phyloP scores from a whole-genome alignment of 805 yeast genomes.

The Teunomyces aglyptinius region DNA sequence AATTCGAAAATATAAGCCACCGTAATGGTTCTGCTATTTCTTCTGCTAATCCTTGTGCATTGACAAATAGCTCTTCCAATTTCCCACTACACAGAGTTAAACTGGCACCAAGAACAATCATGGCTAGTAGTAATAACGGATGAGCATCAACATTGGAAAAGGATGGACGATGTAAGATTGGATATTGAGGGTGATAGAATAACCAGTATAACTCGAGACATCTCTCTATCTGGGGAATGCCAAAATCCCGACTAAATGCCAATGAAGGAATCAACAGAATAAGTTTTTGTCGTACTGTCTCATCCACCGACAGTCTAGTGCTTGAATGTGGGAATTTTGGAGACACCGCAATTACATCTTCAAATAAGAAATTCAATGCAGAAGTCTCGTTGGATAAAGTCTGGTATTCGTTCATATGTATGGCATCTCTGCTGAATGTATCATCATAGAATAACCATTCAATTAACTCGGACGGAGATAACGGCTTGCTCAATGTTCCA shows the following conservation, averaged over 20 bases:
- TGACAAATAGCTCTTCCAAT: constrained; percentile 4
- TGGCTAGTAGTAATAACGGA: constrained; percentile 10
- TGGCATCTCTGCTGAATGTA: background rate
- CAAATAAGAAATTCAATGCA: constrained; percentile 8
- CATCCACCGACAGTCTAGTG: constrained; percentile 7
- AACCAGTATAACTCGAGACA: constrained; percentile 10
- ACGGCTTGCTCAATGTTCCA: constrained; percentile 6
- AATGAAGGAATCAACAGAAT: constrained; percentile 8
- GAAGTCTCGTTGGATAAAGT: constrained; percentile 8
- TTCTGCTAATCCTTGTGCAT: constrained; percentile 9
- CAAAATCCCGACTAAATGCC: constrained; percentile 6
- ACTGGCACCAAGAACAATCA: constrained; percentile 12
- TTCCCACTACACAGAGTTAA: constrained; percentile 5
- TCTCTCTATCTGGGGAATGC: constrained; percentile 8
- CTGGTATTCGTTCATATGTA: constrained; percentile 3
- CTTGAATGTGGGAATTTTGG: constrained; percentile 10
- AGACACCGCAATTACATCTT: constrained; percentile 9
- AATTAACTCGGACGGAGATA: constrained; percentile 29
- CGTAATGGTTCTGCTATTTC: constrained; percentile 12
- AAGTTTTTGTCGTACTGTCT: constrained; percentile 4
- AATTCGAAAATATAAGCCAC: constrained; percentile 11
- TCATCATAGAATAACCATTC: constrained; percentile 31
- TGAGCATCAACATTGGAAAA: constrained; percentile 9
- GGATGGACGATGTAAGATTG: constrained; percentile 12
- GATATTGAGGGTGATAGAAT: constrained; percentile 11